phyloP scores from a whole-genome alignment of 129 eudicot genomes.

The Pseudognaphalium luteoalbum region DNA sequence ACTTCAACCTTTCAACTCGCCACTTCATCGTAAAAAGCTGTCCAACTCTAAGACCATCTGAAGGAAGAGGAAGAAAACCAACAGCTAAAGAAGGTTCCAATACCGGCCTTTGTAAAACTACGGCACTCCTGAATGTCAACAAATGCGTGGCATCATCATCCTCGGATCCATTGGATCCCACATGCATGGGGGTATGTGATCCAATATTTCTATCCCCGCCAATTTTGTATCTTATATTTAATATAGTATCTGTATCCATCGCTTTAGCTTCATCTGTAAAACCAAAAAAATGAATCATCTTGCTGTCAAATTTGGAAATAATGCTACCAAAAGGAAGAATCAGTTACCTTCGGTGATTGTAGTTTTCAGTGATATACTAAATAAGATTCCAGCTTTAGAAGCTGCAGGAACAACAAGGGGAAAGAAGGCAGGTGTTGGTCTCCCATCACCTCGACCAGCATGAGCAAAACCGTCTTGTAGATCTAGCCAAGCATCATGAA shows the following conservation, averaged over 20 bases:
- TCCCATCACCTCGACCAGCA: slow-evolving; percentile 64
- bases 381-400: slow-evolving; percentile 81
- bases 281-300: slow-evolving; percentile 3
- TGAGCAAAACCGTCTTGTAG: slow-evolving; percentile 97
- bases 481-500: slow-evolving; percentile 94
- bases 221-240: slow-evolving; percentile 70
- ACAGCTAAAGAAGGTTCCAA: slow-evolving; percentile 93
- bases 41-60: slow-evolving; percentile 85
- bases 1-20: slow-evolving; percentile 94
- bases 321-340: slow-evolving; percentile 3
- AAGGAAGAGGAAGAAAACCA: slow-evolving; percentile 96
- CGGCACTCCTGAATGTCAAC: slow-evolving; percentile 73
- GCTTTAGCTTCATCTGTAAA: slow-evolving; percentile 63
- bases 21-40: slow-evolving; percentile 89
- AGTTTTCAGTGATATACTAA: slow-evolving; percentile 59
- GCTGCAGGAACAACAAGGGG: slow-evolving; percentile 77
- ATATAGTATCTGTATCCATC: slow-evolving; percentile 49
- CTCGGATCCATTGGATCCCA: slow-evolving; percentile 41
- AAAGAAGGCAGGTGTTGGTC: slow-evolving; percentile 81
- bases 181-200: slow-evolving; percentile 68
- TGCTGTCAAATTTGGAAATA: background rate
- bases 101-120: slow-evolving; percentile 81
- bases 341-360: slow-evolving; percentile 42
- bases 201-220: slow-evolving; percentile 73
- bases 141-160: slow-evolving; percentile 37